These are phyloP conservation scores for Metarhizium album DNA, from an alignment of 2,329 filamentous ascomycete genomes.

Conservation along the genomic window DNA sequence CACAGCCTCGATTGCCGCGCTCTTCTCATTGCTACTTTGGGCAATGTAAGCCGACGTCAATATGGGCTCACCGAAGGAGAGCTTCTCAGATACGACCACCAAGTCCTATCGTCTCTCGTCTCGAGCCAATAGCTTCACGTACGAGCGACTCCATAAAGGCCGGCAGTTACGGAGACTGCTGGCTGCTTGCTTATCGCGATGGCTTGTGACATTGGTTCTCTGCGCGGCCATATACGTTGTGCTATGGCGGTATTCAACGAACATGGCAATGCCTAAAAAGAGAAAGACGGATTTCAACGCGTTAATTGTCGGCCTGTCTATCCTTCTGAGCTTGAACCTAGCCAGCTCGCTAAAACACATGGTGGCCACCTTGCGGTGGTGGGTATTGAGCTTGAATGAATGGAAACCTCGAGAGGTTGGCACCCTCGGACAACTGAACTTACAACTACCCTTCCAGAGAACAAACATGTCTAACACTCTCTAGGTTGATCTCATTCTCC, in stretches of 20 bases:
- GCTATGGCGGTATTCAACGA: conserved; percentile 17
- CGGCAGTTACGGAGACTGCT: conserved; percentile 12
- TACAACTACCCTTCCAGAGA: too few relatives aligned
- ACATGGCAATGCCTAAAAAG: conserved; percentile 18
- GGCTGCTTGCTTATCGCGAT: conserved; percentile 12
- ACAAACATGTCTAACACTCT: neutral
- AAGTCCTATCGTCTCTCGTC: neutral
- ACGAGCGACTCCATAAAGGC: conserved; percentile 11
- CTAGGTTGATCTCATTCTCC: conserved; percentile 13
- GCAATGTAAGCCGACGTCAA: neutral
- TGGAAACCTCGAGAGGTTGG: conserved; percentile 29
- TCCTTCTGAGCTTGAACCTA: conserved; percentile 30
- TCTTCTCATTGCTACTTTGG: neutral
- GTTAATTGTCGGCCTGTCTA: conserved; percentile 32
- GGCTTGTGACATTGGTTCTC: conserved; percentile 19
- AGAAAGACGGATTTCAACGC: conserved; percentile 32
- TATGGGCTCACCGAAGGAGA: conserved; percentile 1
- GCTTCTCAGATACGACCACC: conserved; percentile 1
- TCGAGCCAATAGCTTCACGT: conserved; percentile 11
- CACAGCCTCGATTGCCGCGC: neutral
- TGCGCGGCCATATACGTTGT: conserved; percentile 18
- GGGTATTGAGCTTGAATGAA: conserved; percentile 27
- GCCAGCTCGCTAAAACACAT: conserved; percentile 31
- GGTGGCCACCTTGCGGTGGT: conserved; percentile 34
- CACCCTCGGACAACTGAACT: neutral